phyloP scores from a whole-genome alignment of 805 yeast species.

The Sugiyamaella boreocaroliniensis region DNA sequence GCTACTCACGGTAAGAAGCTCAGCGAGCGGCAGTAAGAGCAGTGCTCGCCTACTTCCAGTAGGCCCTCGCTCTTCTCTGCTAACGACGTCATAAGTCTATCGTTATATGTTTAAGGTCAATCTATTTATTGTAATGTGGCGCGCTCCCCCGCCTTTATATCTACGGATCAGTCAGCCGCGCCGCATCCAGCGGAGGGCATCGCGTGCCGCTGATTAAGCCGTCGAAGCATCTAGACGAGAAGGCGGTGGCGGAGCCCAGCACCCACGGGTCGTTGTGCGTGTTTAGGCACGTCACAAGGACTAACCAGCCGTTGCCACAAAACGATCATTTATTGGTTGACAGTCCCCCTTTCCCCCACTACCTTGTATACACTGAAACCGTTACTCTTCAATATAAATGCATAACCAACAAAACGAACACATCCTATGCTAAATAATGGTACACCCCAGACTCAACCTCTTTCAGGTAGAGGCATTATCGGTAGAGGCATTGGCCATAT shows the following conservation, averaged over 20 bases:
- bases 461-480: no score
- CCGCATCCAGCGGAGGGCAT: background rate
- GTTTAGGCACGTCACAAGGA: no score
- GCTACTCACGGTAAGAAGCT: conserved; percentile 35
- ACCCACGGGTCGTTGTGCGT: no score
- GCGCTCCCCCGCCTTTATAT: background rate
- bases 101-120: background rate
- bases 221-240: background rate
- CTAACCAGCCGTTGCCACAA: no score
- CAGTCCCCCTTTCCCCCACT: no score
- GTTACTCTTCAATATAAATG: no score
- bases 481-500: conserved; percentile 10
- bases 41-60: conserved; percentile 36
- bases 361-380: no score
- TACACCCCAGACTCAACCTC: no score
- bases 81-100: conserved; percentile 10
- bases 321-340: no score
- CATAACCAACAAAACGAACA: no score
- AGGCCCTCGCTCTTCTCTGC: conserved; percentile 18
- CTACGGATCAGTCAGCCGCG: background rate
- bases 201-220: background rate
- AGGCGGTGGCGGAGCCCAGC: no score
- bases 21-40: conserved; percentile 33
- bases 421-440: no score
- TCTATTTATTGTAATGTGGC: background rate